Evolutionary conservation across 371 early-diverging fungal genomes (phyloP).

Genomic region (Haplosporangium sp.): DNA sequence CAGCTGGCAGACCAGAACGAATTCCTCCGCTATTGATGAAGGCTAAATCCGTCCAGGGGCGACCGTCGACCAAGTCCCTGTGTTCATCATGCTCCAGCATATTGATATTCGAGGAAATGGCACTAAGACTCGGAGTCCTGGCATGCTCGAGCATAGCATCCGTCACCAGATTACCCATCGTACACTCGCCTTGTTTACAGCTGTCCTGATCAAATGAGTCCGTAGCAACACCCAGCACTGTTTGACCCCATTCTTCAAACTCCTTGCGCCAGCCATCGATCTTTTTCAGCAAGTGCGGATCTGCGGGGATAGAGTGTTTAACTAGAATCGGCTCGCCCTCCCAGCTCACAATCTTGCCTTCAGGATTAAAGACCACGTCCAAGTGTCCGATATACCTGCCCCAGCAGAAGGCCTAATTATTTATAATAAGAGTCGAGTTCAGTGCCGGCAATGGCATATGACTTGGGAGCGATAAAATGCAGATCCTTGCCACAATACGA

Average conservation of each 20-base stretch:
- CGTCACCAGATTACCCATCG: constrained; percentile 64
- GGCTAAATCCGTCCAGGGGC: constrained; percentile 52
- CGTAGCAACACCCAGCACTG: constrained; percentile 58
- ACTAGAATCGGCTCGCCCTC: constrained; percentile 69
- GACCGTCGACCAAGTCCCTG: neutral
- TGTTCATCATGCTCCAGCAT: neutral
- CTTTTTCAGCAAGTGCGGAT: constrained; percentile 44
- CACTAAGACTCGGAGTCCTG: constrained; percentile 19
- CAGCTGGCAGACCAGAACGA: constrained; percentile 61
- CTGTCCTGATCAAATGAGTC: constrained; percentile 50
- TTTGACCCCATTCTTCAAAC: constrained; percentile 60
- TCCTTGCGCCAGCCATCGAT: constrained; percentile 61
- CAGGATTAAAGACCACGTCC: constrained; percentile 68
- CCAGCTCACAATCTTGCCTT: constrained; percentile 59
- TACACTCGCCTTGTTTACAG: constrained; percentile 63
- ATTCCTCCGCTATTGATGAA: constrained; percentile 72
- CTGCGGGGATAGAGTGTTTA: constrained; percentile 58
- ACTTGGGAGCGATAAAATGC: too few species aligned
- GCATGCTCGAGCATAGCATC: constrained; percentile 63
- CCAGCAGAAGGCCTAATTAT: constrained; percentile 47
- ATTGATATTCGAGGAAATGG: neutral
- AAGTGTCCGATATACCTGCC: constrained; percentile 79
- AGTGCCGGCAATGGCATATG: too few species aligned
- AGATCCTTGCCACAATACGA: too few species aligned
- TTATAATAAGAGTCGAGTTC: too few species aligned